Conservation (phyloP, 164 flowering plant species). For the Umbellularia californica region DNA sequence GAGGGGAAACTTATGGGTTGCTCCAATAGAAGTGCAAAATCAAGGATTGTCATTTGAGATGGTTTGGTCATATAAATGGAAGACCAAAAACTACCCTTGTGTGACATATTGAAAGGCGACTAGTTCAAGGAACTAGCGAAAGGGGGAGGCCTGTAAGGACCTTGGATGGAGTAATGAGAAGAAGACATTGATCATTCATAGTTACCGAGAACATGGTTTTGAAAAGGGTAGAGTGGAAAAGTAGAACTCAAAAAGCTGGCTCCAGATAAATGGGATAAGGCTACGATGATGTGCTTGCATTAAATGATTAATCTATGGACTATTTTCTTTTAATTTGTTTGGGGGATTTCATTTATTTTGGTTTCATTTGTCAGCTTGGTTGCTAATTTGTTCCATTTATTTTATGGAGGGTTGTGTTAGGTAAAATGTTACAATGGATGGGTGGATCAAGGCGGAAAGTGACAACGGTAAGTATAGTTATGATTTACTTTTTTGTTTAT, state of each 20-base stretch:
- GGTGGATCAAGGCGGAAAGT: slow-evolving; percentile 93
- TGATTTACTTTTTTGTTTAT: not conserved
- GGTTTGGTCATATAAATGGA: too few species aligned
- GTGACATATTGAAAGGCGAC: too few species aligned
- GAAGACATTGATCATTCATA: too few species aligned
- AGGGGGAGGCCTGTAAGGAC: too few species aligned
- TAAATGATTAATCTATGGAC: too few species aligned
- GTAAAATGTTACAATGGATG: slow-evolving; percentile 83
- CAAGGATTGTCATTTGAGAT: too few species aligned
- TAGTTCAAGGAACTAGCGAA: too few species aligned
- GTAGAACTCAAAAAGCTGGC: not conserved
- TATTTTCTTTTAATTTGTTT: not conserved
- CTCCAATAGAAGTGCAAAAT: too few species aligned
- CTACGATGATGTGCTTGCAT: not conserved
- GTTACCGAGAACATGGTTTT: not conserved
- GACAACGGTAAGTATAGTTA: slow-evolving; percentile 46
- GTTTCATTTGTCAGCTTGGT: slow-evolving; percentile 5
- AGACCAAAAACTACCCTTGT: too few species aligned
- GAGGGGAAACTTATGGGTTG: too few species aligned
- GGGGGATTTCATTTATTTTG: not conserved
- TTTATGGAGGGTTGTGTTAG: not conserved
- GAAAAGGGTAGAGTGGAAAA: not conserved
- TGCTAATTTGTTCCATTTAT: not conserved
- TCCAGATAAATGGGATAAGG: not conserved
- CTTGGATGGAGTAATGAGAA: too few species aligned